A percentile compares a stretch with the other conserved stretches of the same genome.
phyloP scores from a whole-genome alignment of 345 rosid species.

The Laguncularia racemosa region DNA sequence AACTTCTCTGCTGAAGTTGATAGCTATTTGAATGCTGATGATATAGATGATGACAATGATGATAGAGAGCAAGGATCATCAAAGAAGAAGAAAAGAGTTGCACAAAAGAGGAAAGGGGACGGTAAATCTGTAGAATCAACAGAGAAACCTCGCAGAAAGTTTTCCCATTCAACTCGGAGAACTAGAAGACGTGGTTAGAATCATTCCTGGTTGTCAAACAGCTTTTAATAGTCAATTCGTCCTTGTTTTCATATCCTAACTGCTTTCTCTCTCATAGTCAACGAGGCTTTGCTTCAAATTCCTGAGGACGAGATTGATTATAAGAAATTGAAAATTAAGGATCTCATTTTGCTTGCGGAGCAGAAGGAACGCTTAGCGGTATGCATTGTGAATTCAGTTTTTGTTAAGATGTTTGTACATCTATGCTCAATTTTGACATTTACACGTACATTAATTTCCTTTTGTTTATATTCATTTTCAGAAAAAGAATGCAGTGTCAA shows the following conservation, averaged over 20 bases:
- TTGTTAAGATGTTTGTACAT: neutral
- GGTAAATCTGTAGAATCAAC: constrained; percentile 26
- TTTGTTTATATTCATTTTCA: constrained; percentile 18
- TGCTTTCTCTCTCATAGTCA: constrained; percentile 29
- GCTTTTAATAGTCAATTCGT: neutral
- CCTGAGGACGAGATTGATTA: constrained; percentile 66
- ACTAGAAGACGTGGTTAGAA: constrained; percentile 43
- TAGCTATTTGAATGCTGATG: constrained; percentile 14
- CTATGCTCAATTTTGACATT: neutral
- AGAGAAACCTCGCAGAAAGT: constrained; percentile 45
- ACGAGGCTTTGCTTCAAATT: constrained; percentile 52
- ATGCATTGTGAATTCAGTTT: constrained; percentile 2
- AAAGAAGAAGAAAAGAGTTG: constrained; percentile 22
- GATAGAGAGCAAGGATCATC: constrained; percentile 18
- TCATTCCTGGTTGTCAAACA: neutral
- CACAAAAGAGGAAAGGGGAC: constrained; percentile 32
- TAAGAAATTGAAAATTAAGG: constrained; percentile 45
- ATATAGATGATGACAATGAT: constrained; percentile 15
- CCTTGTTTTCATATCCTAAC: neutral
- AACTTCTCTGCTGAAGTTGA: constrained; percentile 19
- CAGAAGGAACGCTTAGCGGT: constrained; percentile 62
- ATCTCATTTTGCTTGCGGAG: constrained; percentile 63
- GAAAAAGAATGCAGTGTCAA: constrained; percentile 49
- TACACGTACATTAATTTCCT: neutral
- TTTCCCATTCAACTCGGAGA: constrained; percentile 66